These are phyloP conservation scores for Phoma sp. DNA, from an alignment of 2,329 filamentous ascomycete species.

Conservation along the genomic window DNA sequence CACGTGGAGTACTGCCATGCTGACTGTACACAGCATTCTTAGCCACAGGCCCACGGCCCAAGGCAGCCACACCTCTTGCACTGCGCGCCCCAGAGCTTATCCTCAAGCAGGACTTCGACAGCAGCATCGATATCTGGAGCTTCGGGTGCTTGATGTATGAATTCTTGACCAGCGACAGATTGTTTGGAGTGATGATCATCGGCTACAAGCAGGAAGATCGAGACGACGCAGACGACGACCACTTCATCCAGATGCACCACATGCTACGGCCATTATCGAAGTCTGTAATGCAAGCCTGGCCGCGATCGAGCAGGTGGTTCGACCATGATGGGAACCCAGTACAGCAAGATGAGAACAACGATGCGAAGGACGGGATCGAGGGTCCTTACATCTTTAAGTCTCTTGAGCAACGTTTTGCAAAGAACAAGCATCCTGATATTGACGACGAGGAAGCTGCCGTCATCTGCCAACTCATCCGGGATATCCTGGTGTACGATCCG, in stretches of 20 bases:
- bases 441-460: constrained; percentile 31
- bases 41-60: background rate
- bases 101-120: constrained; percentile 38
- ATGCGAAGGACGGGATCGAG: background rate
- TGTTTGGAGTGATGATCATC: constrained; percentile 31
- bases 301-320: constrained; percentile 34
- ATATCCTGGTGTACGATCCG: constrained; percentile 41
- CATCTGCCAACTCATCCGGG: constrained; percentile 34
- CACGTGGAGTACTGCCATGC: background rate
- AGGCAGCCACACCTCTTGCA: constrained; percentile 35
- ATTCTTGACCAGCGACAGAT: constrained; percentile 32
- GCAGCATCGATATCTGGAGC: constrained; percentile 45
- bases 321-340: background rate
- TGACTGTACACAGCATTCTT: background rate
- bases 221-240: constrained; percentile 32
- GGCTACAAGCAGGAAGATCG: background rate
- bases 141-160: constrained; percentile 44
- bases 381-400: background rate
- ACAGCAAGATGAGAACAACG: background rate
- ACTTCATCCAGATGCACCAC: constrained; percentile 35
- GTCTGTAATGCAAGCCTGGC: constrained; percentile 33
- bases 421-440: constrained; percentile 30
- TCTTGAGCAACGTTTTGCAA: constrained; percentile 33
- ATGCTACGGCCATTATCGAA: constrained; percentile 35
- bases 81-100: constrained; percentile 42